Percentiles rank a stretch among this genome's conserved stretches.
phyloP scores from a whole-genome alignment of 1,284 basidiomycete genomes.

The Cutaneotrichosporon daszewskae region DNA sequence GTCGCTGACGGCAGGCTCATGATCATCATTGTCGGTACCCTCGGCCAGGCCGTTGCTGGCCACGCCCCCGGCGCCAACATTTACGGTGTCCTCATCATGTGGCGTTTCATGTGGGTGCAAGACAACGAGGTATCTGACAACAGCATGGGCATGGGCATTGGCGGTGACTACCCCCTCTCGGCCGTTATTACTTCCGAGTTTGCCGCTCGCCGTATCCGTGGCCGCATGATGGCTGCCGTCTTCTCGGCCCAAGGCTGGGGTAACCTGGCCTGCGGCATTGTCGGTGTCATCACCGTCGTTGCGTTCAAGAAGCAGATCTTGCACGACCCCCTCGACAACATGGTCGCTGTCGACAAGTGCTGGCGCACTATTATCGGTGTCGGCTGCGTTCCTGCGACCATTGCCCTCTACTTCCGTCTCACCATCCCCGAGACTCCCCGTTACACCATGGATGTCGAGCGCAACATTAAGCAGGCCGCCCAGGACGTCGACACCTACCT shows the following conservation, averaged over 20 bases:
- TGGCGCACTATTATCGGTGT: conserved; percentile 53
- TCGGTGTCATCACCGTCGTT: conserved; percentile 61
- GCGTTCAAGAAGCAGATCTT: conserved; percentile 64
- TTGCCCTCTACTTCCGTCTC: conserved; percentile 52
- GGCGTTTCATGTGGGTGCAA: conserved; percentile 58
- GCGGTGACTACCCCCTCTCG: conserved; percentile 57
- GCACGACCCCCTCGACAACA: conserved; percentile 46
- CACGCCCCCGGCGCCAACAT: conserved; percentile 59
- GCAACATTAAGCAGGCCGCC: conserved; percentile 67
- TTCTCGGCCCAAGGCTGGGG: conserved; percentile 54
- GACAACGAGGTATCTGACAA: too few species aligned
- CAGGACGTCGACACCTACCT: conserved; percentile 62
- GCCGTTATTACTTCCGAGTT: conserved; percentile 60
- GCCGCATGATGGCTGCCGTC: conserved; percentile 52
- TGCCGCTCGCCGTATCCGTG: conserved; percentile 61
- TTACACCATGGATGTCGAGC: conserved; percentile 85
- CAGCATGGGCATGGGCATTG: conserved; percentile 63
- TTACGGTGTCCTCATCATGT: conserved; percentile 64
- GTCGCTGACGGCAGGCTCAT: conserved; percentile 21
- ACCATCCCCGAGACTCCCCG: conserved; percentile 57
- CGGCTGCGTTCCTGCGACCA: conserved; percentile 47
- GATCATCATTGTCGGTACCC: conserved; percentile 36
- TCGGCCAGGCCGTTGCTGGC: conserved; percentile 54
- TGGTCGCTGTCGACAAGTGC: conserved; percentile 48
- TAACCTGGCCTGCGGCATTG: conserved; percentile 59